phyloP scores from a whole-genome alignment of 495 filamentous ascomycete genomes.

The Hypomontagnella submonticulosa region DNA sequence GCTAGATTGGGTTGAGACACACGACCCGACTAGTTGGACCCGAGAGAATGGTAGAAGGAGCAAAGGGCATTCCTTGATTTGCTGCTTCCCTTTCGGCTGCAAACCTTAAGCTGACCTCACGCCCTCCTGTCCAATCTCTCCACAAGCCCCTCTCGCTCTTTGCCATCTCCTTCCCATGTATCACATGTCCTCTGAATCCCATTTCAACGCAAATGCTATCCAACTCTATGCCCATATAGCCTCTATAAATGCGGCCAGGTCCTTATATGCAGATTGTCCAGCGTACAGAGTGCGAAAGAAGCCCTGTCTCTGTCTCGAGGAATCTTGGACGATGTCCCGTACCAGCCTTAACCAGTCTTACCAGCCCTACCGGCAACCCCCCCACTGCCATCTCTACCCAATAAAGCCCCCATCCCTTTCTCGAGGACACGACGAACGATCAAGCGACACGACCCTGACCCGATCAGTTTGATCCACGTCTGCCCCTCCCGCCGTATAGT shows the following conservation, averaged over 20 bases:
- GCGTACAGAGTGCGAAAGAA: slow-evolving; percentile 27
- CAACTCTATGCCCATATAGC: slow-evolving; percentile 16
- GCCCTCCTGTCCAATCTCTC: slow-evolving; percentile 41
- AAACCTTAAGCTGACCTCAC: slow-evolving; percentile 52
- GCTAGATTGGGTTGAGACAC: slow-evolving; percentile 42
- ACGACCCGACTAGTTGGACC: slow-evolving; percentile 43
- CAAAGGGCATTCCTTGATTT: slow-evolving; percentile 46
- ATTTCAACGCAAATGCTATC: slow-evolving; percentile 8
- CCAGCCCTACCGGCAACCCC: slow-evolving; percentile 6
- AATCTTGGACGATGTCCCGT: slow-evolving; percentile 19
- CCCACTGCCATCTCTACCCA: slow-evolving; percentile 9
- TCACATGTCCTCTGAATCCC: slow-evolving; percentile 1
- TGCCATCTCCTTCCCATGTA: slow-evolving; percentile 11
- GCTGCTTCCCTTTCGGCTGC: slow-evolving; percentile 44
- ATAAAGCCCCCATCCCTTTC: slow-evolving; percentile 3
- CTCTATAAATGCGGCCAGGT: slow-evolving; percentile 39
- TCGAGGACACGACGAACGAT: slow-evolving; percentile 14
- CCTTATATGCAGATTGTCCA: slow-evolving; percentile 34
- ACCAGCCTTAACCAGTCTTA: slow-evolving; percentile 4
- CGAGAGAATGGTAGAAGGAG: slow-evolving; percentile 45
- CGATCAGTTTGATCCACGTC: slow-evolving; percentile 25
- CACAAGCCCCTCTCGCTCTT: slow-evolving; percentile 38
- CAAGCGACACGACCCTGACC: slow-evolving; percentile 30
- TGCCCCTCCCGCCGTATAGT: slow-evolving; percentile 9
- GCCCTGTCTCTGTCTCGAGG: slow-evolving; percentile 5